A percentile compares a stretch with the other conserved stretches of the same genome.
Conservation (phyloP, 495 filamentous ascomycete species). For the Penicillium macrosclerotiorum region DNA sequence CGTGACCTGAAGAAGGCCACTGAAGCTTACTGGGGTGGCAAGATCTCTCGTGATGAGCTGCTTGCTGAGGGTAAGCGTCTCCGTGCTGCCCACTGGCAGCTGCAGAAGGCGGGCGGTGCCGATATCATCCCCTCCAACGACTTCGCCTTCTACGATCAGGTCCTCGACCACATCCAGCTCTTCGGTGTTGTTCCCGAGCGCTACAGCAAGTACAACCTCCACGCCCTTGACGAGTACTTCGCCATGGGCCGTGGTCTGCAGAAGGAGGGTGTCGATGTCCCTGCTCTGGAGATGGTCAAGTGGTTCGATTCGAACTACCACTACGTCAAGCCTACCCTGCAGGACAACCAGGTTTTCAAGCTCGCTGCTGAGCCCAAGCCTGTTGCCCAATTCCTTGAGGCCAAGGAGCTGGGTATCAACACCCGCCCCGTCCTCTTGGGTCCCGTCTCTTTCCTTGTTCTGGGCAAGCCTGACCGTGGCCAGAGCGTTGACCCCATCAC, state of each 20-base stretch:
- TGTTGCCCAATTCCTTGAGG: constrained; percentile 89
- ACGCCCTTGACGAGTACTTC: constrained; percentile 93
- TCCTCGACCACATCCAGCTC: constrained; percentile 97
- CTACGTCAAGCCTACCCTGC: constrained; percentile 98
- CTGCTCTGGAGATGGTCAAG: constrained; percentile 97
- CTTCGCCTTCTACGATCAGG: constrained; percentile 98
- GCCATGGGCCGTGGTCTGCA: constrained; percentile 99
- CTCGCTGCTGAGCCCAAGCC: constrained; percentile 86
- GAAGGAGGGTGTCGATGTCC: constrained; percentile 82
- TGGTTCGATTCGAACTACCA: constrained; percentile 99
- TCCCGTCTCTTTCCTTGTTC: constrained; percentile 92
- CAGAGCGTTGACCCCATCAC: constrained; percentile 88
- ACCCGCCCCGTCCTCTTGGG: constrained; percentile 94
- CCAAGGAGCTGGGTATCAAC: constrained; percentile 88
- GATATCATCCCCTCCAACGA: constrained; percentile 98
- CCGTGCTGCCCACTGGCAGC: constrained; percentile 95
- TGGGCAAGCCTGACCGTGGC: constrained; percentile 95
- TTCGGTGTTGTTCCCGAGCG: constrained; percentile 91
- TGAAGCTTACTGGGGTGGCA: constrained; percentile 94
- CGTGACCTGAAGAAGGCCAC: constrained; percentile 99
- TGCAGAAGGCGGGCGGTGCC: constrained; percentile 96
- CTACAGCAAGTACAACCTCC: constrained; percentile 81
- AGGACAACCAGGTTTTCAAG: constrained; percentile 94
- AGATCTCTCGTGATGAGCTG: constrained; percentile 84
- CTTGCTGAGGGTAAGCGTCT: constrained; percentile 93